Percentiles rank a stretch among this genome's conserved stretches.
Evolutionary conservation across 306 rosid species (phyloP).

Genomic region (Mimosa bimucronata): DNA sequence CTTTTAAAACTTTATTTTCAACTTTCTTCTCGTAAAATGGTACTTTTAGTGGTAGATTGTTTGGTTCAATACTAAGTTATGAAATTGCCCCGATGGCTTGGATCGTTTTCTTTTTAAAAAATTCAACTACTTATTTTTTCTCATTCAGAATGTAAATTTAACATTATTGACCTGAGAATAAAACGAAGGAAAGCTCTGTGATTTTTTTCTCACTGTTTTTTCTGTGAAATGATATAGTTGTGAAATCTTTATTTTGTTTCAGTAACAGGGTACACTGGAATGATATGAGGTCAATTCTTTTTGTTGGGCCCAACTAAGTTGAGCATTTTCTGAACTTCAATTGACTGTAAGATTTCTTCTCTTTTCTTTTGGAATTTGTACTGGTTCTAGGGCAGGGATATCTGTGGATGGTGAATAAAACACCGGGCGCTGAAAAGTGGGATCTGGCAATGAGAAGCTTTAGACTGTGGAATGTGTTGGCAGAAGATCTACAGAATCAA

Average conservation of each 20-base stretch:
- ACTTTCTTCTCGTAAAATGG: background rate
- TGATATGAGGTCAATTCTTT: background rate
- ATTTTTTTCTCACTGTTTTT: background rate
- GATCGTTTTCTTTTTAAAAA: too few relatives aligned
- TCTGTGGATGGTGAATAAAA: slow-evolving; percentile 78
- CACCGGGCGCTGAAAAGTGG: slow-evolving; percentile 75
- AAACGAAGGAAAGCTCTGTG: background rate
- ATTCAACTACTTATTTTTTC: slow-evolving; percentile 10
- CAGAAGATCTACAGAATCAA: slow-evolving; percentile 58
- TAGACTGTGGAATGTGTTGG: slow-evolving; percentile 67
- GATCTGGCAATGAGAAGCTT: slow-evolving; percentile 76
- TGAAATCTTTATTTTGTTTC: background rate
- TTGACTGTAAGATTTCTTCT: slow-evolving; percentile 31
- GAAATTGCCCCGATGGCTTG: background rate
- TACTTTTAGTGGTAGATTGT: background rate
- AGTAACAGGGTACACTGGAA: background rate
- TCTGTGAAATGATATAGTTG: slow-evolving; percentile 5
- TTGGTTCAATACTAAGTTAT: slow-evolving; percentile 14
- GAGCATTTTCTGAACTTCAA: slow-evolving; percentile 28
- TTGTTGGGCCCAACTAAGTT: background rate
- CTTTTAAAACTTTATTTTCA: background rate
- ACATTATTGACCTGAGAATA: background rate
- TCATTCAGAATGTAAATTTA: background rate
- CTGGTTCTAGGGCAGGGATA: slow-evolving; percentile 85
- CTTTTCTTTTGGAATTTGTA: slow-evolving; percentile 45